Percentiles rank a stretch among this genome's conserved stretches.
Conservation (phyloP, 225 moss, liverwort and hornwort species). For the Physcomitrellopsis africana region DNA sequence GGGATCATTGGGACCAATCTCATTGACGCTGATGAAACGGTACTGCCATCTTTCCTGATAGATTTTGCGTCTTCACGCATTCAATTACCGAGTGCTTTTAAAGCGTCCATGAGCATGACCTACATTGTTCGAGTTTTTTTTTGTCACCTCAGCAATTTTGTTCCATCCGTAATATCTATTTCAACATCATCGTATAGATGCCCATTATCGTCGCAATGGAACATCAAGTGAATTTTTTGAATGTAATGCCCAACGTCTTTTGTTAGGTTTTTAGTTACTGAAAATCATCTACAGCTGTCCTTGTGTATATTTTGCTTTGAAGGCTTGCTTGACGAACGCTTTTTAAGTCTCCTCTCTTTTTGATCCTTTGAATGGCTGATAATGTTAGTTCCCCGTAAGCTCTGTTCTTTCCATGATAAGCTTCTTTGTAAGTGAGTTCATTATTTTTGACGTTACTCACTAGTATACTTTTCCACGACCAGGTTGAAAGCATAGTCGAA, state of each 20-base stretch:
- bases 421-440: neutral
- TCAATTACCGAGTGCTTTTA: neutral
- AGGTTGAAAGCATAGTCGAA: slow-evolving; percentile 82
- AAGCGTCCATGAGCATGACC: neutral
- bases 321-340: neutral
- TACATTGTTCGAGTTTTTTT: neutral
- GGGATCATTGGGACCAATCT: slow-evolving; percentile 95
- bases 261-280: neutral
- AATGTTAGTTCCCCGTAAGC: neutral
- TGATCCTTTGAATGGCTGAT: neutral
- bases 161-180: neutral
- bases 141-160: neutral
- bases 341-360: neutral
- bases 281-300: neutral
- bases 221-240: neutral
- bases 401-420: slow-evolving; percentile 6
- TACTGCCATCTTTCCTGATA: slow-evolving; percentile 27
- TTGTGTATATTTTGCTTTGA: slow-evolving; percentile 3
- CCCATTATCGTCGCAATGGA: neutral
- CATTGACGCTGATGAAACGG: slow-evolving; percentile 91
- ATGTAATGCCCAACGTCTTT: neutral
- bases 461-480: slow-evolving; percentile 20
- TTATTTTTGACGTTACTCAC: neutral
- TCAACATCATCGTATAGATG: neutral
- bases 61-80: slow-evolving; percentile 3